These are phyloP conservation scores for Punica granatum DNA, from an alignment of 345 rosid species.

Conservation along the genomic window DNA sequence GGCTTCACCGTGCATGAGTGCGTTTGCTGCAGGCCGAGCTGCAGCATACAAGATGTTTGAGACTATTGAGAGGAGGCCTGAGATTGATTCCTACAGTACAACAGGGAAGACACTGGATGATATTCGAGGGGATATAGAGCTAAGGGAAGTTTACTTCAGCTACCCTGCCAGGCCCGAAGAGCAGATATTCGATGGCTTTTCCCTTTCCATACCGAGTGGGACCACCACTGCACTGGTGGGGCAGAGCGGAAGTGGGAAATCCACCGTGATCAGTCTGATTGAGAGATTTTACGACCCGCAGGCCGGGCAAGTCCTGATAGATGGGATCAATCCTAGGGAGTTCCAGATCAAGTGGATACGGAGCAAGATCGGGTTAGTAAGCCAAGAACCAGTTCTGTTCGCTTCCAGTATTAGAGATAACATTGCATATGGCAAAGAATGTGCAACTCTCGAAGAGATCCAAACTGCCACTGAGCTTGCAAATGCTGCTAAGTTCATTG, in stretches of 20 bases:
- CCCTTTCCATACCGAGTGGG: conserved; percentile 24
- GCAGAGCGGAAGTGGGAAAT: conserved; percentile 38
- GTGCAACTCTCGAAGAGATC: conserved; percentile 27
- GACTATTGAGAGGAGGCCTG: conserved; percentile 25
- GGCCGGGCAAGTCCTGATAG: conserved; percentile 25
- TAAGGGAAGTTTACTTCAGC: conserved; percentile 25
- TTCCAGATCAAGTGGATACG: conserved; percentile 32
- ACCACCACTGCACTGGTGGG: conserved; percentile 34
- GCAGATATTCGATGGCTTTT: conserved; percentile 25
- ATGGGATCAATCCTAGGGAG: conserved; percentile 24
- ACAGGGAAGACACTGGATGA: conserved; percentile 21
- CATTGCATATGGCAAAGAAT: conserved; percentile 32
- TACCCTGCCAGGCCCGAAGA: conserved; percentile 38
- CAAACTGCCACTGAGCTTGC: conserved; percentile 28
- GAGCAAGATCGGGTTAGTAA: conserved; percentile 27
- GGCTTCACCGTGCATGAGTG: conserved; percentile 28
- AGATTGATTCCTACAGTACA: conserved; percentile 26
- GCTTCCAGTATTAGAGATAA: conserved; percentile 29
- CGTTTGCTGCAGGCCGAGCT: conserved; percentile 34
- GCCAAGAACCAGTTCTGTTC: conserved; percentile 34
- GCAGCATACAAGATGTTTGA: conserved; percentile 35
- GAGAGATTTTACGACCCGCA: conserved; percentile 34
- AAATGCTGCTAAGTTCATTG: conserved; percentile 35
- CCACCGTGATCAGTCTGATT: conserved; percentile 26
- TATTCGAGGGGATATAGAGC: conserved; percentile 25